phyloP scores from a whole-genome alignment of 108 stramenopile species.

The Cyclotella sp. region DNA sequence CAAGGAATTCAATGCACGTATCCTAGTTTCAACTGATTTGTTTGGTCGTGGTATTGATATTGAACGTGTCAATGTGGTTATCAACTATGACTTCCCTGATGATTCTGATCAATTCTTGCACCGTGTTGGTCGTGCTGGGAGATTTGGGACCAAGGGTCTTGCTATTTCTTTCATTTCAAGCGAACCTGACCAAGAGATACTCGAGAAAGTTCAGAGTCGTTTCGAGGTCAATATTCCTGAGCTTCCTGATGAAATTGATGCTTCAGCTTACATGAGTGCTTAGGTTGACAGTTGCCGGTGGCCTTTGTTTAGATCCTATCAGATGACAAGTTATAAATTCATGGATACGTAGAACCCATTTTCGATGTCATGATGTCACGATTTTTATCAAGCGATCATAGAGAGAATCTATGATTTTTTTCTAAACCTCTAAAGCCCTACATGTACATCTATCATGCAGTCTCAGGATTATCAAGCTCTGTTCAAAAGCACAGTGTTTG shows the following conservation, averaged over 20 bases:
- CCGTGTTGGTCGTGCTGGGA: slow-evolving; percentile 98
- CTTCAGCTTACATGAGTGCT: slow-evolving; percentile 95
- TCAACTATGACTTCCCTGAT: slow-evolving; percentile 99
- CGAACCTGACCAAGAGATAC: slow-evolving; percentile 92
- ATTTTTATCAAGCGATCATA: too few relatives aligned
- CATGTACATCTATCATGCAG: too few relatives aligned
- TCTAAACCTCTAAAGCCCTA: too few relatives aligned
- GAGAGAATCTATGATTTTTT: too few relatives aligned
- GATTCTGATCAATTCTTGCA: slow-evolving; percentile 98
- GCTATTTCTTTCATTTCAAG: slow-evolving; percentile 98
- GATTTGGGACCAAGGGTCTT: slow-evolving; percentile 99
- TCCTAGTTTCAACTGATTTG: slow-evolving; percentile 99
- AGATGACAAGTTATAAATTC: too few relatives aligned
- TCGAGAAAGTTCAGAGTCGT: slow-evolving; percentile 94
- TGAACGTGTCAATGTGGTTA: slow-evolving; percentile 99
- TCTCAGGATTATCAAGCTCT: too few relatives aligned
- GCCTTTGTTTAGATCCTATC: too few relatives aligned
- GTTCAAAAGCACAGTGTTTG: too few relatives aligned
- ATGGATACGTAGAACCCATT: too few relatives aligned
- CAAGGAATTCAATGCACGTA: slow-evolving; percentile 98
- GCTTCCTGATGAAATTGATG: slow-evolving; percentile 98
- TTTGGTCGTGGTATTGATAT: slow-evolving; percentile 99
- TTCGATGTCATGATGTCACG: too few relatives aligned
- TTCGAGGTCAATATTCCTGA: slow-evolving; percentile 99
- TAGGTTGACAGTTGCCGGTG: slow-evolving; percentile 30